A percentile compares a stretch with the other conserved stretches of the same genome.
Conservation (phyloP, 2,329 filamentous ascomycete species). For the Pezicula carpinea region DNA sequence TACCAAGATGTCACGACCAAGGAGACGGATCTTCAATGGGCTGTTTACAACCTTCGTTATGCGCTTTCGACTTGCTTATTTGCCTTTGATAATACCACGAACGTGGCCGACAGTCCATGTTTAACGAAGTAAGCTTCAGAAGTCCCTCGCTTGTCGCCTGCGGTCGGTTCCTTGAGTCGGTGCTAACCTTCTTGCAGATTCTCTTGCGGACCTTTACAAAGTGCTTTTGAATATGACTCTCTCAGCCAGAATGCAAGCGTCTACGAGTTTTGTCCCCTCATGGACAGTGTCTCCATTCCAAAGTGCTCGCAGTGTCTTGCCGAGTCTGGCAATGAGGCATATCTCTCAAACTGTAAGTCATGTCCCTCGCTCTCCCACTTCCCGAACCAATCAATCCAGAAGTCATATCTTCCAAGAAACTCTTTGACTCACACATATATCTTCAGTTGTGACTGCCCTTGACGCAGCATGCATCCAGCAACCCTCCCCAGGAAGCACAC, state of each 20-base stretch:
- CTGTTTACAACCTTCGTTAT: conserved; percentile 56
- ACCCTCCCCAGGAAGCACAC: conserved; percentile 39
- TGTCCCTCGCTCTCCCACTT: background rate
- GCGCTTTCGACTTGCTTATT: conserved; percentile 52
- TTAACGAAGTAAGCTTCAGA: conserved; percentile 41
- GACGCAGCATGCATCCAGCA: conserved; percentile 52
- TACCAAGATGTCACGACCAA: conserved; percentile 35
- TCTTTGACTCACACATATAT: background rate
- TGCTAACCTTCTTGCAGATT: conserved; percentile 30
- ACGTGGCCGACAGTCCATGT: conserved; percentile 38
- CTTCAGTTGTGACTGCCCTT: conserved; percentile 43
- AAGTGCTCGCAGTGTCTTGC: conserved; percentile 47
- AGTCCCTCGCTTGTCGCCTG: background rate
- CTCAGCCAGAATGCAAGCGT: conserved; percentile 38
- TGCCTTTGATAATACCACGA: conserved; percentile 39
- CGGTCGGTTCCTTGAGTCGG: background rate
- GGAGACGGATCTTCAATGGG: conserved; percentile 47
- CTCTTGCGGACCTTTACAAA: conserved; percentile 45
- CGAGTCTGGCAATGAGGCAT: conserved; percentile 31
- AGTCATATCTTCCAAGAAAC: conserved; percentile 20
- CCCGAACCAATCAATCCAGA: background rate
- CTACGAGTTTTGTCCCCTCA: conserved; percentile 51
- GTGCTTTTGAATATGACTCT: conserved; percentile 44
- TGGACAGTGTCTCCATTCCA: conserved; percentile 35
- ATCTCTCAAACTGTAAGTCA: conserved; percentile 49